Conservation (phyloP, 495 filamentous ascomycete species). For the Aspergillus ellipticus region DNA sequence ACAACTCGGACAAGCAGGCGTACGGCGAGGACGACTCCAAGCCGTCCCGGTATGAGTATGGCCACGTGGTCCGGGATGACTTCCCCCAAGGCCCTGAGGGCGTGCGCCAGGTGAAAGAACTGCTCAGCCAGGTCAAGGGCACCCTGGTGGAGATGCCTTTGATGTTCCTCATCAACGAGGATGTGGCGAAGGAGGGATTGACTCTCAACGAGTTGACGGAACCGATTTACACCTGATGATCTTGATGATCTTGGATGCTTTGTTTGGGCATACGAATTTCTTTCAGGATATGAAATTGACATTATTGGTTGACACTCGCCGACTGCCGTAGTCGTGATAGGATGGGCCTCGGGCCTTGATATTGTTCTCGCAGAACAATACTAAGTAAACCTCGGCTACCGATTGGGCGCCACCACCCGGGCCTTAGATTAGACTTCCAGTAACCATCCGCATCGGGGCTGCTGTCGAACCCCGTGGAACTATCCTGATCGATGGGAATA, state of each 20-base stretch:
- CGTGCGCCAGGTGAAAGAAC: slow-evolving; percentile 73
- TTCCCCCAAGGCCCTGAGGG: slow-evolving; percentile 63
- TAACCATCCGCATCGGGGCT: too few relatives aligned
- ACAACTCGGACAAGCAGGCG: slow-evolving; percentile 45
- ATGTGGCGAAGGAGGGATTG: slow-evolving; percentile 83
- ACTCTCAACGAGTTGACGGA: slow-evolving; percentile 77
- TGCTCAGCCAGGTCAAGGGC: slow-evolving; percentile 69
- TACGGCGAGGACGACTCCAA: slow-evolving; percentile 36
- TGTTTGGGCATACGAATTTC: slow-evolving; percentile 3
- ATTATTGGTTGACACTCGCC: not conserved
- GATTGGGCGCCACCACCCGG: slow-evolving; percentile 4
- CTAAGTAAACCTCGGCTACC: slow-evolving; percentile 2
- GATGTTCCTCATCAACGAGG: slow-evolving; percentile 79
- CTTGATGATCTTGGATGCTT: slow-evolving; percentile 4
- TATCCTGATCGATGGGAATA: too few relatives aligned
- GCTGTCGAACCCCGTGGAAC: too few relatives aligned
- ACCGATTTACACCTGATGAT: slow-evolving; percentile 74
- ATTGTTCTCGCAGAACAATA: slow-evolving; percentile 26
- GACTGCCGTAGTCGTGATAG: not conserved
- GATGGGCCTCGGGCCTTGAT: too few relatives aligned
- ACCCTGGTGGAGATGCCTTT: slow-evolving; percentile 91
- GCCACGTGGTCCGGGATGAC: slow-evolving; percentile 80
- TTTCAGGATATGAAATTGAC: slow-evolving; percentile 7
- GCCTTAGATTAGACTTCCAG: too few relatives aligned
- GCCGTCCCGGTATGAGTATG: slow-evolving; percentile 60